Evolutionary conservation across 148 eudicot species (phyloP), one percentile per base, ranked within the genome.

Genomic region (Bassia scoparia): DNA sequence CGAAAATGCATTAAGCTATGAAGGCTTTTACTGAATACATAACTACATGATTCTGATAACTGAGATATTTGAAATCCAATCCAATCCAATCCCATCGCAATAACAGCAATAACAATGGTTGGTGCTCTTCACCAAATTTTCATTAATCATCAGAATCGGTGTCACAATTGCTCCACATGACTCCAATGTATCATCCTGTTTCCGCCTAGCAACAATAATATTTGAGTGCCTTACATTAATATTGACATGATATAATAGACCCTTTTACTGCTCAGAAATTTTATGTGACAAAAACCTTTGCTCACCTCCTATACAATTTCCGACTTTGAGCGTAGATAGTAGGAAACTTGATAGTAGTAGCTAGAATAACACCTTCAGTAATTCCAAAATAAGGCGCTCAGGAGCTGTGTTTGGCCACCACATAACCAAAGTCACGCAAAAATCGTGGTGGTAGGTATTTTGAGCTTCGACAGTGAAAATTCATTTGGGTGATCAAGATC

Each of bases 401-500:
- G 20, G 53, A 37, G 34, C 69, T 4, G 33, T 38, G 52, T 26
- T 24, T 26, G 34, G 53, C 38, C 34, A 16, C 38, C 34, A 16
- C 33, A 41, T 66, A 5, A 26, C 13, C 50, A 14, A 10, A 21
- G 30, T 65, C 24, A 5, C n/a, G n/a, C 44, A 66, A 41, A 37
- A 11, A 3, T 33, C 12, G 0, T 41, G 31, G 30, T 12, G 68
- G 34, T 34, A 44, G 11, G 24, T 5, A 43, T 6, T 41, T 38
- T 24, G 21, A 43, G 34, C 53, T 44, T 44, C 21, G 44, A 41
- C 34, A 66, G 53, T 43, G 29, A 59, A 29, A 50, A 27, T 18
- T 31, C 55, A 67, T 46, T 68, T 66, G 37, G 20, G 23, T 27
- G 24, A 6, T 49, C 49, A 79, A 11, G 90, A 86, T 71, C 92